phyloP scores from a whole-genome alignment of 2,329 filamentous ascomycete genomes.

The Aspergillus transmontanensis region DNA sequence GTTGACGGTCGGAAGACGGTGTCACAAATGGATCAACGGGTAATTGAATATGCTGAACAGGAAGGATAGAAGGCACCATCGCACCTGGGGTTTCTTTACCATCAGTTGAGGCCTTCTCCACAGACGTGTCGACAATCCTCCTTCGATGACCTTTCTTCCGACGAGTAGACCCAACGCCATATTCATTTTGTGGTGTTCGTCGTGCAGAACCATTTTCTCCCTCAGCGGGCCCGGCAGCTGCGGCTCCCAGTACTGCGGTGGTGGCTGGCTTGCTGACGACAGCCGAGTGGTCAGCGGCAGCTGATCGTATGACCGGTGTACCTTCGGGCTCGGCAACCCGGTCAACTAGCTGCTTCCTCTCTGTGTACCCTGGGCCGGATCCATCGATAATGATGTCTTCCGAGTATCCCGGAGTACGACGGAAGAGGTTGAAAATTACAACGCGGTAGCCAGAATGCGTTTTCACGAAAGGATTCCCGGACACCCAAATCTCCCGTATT shows the following conservation, averaged over 20 bases:
- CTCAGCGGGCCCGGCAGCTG: conserved; percentile 8
- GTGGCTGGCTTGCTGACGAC: conserved; percentile 67
- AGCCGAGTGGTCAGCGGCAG: conserved; percentile 62
- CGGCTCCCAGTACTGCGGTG: conserved; percentile 18
- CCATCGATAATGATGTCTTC: conserved; percentile 91
- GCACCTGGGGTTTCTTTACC: conserved; percentile 31
- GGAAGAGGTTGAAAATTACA: conserved; percentile 94
- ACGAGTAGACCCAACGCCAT: conserved; percentile 37
- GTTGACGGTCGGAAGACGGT: conserved; percentile 30
- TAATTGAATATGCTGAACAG: conserved; percentile 33
- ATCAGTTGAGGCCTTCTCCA: conserved; percentile 42
- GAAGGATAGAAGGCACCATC: conserved; percentile 32
- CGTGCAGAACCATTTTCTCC: conserved; percentile 16
- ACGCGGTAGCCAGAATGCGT: conserved; percentile 84
- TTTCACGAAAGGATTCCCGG: conserved; percentile 87
- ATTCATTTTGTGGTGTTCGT: conserved; percentile 26
- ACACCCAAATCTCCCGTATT: conserved; percentile 88
- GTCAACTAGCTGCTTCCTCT: conserved; percentile 82
- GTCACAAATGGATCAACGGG: conserved; percentile 29
- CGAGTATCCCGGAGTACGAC: conserved; percentile 82
- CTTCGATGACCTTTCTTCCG: conserved; percentile 56
- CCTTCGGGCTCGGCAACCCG: conserved; percentile 74
- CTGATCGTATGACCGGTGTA: conserved; percentile 75
- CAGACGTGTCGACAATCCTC: conserved; percentile 60
- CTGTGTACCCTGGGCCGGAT: conserved; percentile 77